Base-by-base conservation (phyloP, 2,329 filamentous ascomycete species). In the Claviceps sp. region DNA sequence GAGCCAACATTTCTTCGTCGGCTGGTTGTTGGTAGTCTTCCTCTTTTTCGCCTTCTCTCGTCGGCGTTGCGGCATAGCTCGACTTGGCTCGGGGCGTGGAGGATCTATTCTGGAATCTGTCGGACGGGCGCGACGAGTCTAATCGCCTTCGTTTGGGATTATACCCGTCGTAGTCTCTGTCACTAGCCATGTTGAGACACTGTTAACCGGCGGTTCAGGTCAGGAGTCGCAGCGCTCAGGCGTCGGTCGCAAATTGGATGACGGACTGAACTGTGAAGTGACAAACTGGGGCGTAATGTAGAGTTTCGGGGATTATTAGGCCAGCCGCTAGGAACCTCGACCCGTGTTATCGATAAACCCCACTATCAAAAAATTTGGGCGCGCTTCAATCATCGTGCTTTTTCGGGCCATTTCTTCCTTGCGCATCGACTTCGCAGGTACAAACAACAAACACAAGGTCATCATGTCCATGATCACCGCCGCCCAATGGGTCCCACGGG, bases 381-480 rank as follows among this genome's bases (percentile, higher is more conserved):
- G 23, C 20, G 14, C 13, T 6, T 9, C 34, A 5, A 26, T 45
- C 42, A 9, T 40, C 46, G 29, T 37, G 20, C 23, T 44, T 44
- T 44, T 44, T 23, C 23, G 23, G 3, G n/a, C 4, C 16, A 43
- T 47, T 20, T 45, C 23, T 51, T 44, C 20, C 44, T 50, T 36
- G 29, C 26, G 26, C 44, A 37, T 23, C 22, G 3, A 8, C n/a
- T 45, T 22, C 42, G 9, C 11, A 40, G 5, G 29, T 34, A 34
- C 9, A 34, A 4, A 4, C 29, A 34, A 34, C 29, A n/a, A 23
- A n/a, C 1, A n/a, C 4, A 46, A 42, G 45, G 22, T n/a, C 46
- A 46, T 58, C 49, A 79, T 78, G 75, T 84, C 83, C 59, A 89
- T 88, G 85, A 87, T 88, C 57, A 87, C 86, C 47, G 80, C 83